Evolutionary conservation across 1,139 yeast species (phyloP).

Genomic region (Kodamaea anthophila): DNA sequence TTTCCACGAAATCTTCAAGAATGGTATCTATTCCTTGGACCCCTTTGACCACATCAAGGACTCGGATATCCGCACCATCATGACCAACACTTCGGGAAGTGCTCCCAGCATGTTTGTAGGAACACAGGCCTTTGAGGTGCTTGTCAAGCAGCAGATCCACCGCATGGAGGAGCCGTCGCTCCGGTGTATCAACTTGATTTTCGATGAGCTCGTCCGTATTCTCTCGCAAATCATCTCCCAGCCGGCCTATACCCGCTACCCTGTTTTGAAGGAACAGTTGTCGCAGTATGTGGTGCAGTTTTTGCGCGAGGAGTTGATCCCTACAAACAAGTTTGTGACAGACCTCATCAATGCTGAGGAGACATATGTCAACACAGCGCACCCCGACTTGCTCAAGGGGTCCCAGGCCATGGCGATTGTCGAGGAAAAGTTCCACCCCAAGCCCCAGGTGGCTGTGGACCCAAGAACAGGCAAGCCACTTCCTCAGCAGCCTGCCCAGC

Average conservation of each 20-base stretch:
- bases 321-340: constrained; percentile 78
- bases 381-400: constrained; percentile 92
- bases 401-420: constrained; percentile 94
- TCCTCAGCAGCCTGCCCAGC: constrained; percentile 35
- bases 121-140: constrained; percentile 93
- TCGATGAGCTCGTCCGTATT: constrained; percentile 90
- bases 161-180: constrained; percentile 93
- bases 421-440: constrained; percentile 83
- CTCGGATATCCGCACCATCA: constrained; percentile 93
- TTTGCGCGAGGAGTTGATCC: constrained; percentile 71
- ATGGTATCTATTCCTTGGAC: constrained; percentile 87
- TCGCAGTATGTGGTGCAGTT: constrained; percentile 74
- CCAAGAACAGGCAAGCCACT: constrained; percentile 89
- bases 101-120: constrained; percentile 98
- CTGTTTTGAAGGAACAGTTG: constrained; percentile 81
- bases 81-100: constrained; percentile 95
- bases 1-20: constrained; percentile 91
- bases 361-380: constrained; percentile 94
- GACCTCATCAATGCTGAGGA: constrained; percentile 85
- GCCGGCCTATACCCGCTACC: constrained; percentile 83
- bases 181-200: constrained; percentile 83
- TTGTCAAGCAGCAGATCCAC: constrained; percentile 89
- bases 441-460: constrained; percentile 74
- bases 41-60: constrained; percentile 98
- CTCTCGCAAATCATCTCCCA: constrained; percentile 77